Conservation (phyloP, 2,329 filamentous ascomycete genomes). For the Clarireedia hainanense region DNA sequence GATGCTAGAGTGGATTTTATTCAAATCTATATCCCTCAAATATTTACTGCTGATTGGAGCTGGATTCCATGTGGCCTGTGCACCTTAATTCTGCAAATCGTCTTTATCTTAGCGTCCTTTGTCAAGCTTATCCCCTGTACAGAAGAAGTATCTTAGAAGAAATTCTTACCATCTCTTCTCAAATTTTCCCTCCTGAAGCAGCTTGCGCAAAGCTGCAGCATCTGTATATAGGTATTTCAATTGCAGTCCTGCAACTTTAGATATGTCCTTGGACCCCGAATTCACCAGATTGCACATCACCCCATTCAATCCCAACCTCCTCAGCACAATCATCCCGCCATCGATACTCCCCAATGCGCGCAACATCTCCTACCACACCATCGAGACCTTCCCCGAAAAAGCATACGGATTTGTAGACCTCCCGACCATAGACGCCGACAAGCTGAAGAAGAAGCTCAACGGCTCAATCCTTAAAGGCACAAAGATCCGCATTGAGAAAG, state of each 20-base stretch:
- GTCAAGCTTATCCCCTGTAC: no score
- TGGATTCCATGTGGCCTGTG: no score
- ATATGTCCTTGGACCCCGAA: conserved; percentile 12
- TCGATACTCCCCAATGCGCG: conserved; percentile 58
- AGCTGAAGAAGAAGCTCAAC: conserved; percentile 83
- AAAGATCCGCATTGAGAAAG: conserved; percentile 80
- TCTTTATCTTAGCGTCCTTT: no score
- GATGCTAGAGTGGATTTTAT: background rate
- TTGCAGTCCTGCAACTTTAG: background rate
- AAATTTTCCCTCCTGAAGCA: no score
- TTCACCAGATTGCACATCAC: conserved; percentile 72
- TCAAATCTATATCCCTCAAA: background rate
- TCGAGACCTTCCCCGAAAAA: conserved; percentile 84
- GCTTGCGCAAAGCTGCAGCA: no score
- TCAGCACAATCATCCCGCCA: conserved; percentile 63
- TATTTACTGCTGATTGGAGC: background rate
- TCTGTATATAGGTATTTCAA: no score
- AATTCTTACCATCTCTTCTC: no score
- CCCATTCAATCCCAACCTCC: conserved; percentile 69
- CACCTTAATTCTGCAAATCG: no score
- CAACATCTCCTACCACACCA: conserved; percentile 79
- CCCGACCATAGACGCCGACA: conserved; percentile 75
- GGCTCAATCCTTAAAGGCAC: conserved; percentile 75
- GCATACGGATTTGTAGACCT: conserved; percentile 87
- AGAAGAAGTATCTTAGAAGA: no score